A percentile compares a stretch with the other conserved stretches of the same genome.
These are phyloP conservation scores for Parathielavia appendiculata DNA, from an alignment of 495 filamentous ascomycete species.

Conservation along the genomic window DNA sequence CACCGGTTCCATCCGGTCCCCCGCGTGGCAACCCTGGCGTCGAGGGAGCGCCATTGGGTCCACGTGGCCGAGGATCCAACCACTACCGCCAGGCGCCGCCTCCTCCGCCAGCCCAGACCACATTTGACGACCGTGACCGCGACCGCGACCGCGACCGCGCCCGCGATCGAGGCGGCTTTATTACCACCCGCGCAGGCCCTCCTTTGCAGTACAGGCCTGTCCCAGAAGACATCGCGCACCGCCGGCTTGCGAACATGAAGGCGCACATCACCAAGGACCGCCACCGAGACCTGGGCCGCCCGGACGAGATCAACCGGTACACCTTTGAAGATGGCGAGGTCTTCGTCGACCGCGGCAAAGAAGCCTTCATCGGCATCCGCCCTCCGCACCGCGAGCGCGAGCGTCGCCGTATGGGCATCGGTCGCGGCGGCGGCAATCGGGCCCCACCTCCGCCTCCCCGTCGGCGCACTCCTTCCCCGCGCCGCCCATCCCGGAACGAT, in stretches of 20 bases:
- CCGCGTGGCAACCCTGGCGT: conserved; percentile 35
- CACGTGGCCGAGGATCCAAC: conserved; percentile 27
- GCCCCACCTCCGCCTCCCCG: neutral
- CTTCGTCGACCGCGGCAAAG: conserved; percentile 71
- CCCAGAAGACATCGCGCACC: conserved; percentile 48
- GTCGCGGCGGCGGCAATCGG: conserved; percentile 10
- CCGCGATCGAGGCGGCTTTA: conserved; percentile 8
- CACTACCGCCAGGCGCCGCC: conserved; percentile 14
- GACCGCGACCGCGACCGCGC: neutral
- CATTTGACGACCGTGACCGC: neutral
- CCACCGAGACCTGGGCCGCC: conserved; percentile 49
- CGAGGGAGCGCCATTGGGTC: conserved; percentile 41
- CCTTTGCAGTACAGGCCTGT: conserved; percentile 45
- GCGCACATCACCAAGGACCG: conserved; percentile 46
- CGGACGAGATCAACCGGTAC: conserved; percentile 60
- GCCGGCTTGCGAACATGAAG: conserved; percentile 63
- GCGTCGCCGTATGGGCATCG: conserved; percentile 19
- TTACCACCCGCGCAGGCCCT: conserved; percentile 34
- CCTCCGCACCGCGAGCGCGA: conserved; percentile 44
- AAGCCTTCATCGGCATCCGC: conserved; percentile 56
- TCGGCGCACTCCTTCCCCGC: conserved; percentile 11
- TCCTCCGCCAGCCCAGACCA: neutral
- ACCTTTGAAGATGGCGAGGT: conserved; percentile 68
- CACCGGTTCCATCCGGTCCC: conserved; percentile 39
- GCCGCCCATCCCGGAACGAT: conserved; percentile 2